A percentile compares a stretch with the other conserved stretches of the same genome.
These are phyloP conservation scores for Thraustochytrium aureum DNA, from an alignment of 352 stramenopile species.

Conservation along the genomic window DNA sequence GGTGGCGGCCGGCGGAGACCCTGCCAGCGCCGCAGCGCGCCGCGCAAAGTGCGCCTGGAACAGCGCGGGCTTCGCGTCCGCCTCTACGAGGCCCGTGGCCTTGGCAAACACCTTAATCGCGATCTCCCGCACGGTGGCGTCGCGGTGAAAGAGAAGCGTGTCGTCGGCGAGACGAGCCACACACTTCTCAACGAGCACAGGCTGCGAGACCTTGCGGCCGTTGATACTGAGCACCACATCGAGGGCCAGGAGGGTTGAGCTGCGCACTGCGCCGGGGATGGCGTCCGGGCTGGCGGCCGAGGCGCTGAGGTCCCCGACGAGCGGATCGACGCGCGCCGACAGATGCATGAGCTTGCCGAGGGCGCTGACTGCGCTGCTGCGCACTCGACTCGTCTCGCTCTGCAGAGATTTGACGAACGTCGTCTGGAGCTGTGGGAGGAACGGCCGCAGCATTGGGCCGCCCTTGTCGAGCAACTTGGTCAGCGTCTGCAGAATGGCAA, in stretches of 20 bases:
- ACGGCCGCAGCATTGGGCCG: constrained; percentile 95
- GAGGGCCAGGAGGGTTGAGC: constrained; percentile 28
- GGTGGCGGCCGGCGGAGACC: background rate
- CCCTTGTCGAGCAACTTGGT: constrained; percentile 96
- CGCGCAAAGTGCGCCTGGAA: constrained; percentile 3
- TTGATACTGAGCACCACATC: constrained; percentile 42
- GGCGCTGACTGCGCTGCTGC: background rate
- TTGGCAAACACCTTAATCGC: background rate
- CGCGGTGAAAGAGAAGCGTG: constrained; percentile 14
- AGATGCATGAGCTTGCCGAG: constrained; percentile 52
- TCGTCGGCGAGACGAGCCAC: background rate
- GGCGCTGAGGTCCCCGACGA: constrained; percentile 37
- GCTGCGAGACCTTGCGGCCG: constrained; percentile 35
- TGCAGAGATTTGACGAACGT: constrained; percentile 99
- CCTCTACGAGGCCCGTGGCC: background rate
- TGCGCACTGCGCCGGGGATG: background rate
- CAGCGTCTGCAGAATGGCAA: constrained; percentile 96
- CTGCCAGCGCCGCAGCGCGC: background rate
- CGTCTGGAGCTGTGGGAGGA: constrained; percentile 99
- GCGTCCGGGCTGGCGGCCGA: background rate
- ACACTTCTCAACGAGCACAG: constrained; percentile 42
- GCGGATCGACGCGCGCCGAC: constrained; percentile 41
- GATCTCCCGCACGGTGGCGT: constrained; percentile 11
- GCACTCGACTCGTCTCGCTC: constrained; percentile 64
- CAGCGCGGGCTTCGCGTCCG: constrained; percentile 5